Conservation (phyloP, 306 rosid genomes). For the Geum urbanum region DNA sequence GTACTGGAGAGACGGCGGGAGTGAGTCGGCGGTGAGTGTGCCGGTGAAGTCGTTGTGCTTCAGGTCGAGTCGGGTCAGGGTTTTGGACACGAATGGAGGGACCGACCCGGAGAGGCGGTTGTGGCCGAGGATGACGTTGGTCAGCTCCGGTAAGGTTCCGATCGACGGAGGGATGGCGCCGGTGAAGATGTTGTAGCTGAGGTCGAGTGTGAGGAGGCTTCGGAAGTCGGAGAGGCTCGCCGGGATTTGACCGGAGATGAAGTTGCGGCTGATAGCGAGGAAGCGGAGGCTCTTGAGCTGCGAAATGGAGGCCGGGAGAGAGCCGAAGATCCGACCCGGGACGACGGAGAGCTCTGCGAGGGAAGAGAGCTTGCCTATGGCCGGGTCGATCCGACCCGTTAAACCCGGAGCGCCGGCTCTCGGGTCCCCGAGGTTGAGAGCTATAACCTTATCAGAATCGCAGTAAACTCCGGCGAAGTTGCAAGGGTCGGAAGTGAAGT, state of each 20-base stretch:
- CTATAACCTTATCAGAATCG: conserved; percentile 62
- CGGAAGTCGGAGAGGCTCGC: conserved; percentile 45
- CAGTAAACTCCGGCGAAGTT: conserved; percentile 87
- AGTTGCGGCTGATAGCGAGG: conserved; percentile 77
- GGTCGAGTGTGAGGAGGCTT: conserved; percentile 63
- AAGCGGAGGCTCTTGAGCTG: conserved; percentile 63
- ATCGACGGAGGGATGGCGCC: conserved; percentile 68
- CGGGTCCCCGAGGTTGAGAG: conserved; percentile 94
- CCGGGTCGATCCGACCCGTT: conserved; percentile 65
- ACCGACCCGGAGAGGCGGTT: conserved; percentile 68
- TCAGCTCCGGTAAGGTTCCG: conserved; percentile 56
- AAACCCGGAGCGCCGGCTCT: conserved; percentile 84
- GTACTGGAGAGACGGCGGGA: conserved; percentile 75
- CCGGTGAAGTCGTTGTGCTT: conserved; percentile 84
- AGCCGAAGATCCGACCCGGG: conserved; percentile 76
- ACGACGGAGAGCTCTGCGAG: conserved; percentile 81
- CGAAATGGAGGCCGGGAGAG: conserved; percentile 51
- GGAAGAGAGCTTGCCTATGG: conserved; percentile 69
- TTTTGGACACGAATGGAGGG: conserved; percentile 62
- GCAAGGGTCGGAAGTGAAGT: conserved; percentile 94
- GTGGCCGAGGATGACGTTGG: conserved; percentile 82
- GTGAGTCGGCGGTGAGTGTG: conserved; percentile 47
- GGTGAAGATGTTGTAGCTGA: conserved; percentile 75
- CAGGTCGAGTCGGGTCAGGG: conserved; percentile 69
- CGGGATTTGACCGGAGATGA: conserved; percentile 80